Evolutionary conservation across 257 asterid genomes (phyloP), one percentile per base, ranked within the genome.

Genomic region (Lycium ferocissimum): DNA sequence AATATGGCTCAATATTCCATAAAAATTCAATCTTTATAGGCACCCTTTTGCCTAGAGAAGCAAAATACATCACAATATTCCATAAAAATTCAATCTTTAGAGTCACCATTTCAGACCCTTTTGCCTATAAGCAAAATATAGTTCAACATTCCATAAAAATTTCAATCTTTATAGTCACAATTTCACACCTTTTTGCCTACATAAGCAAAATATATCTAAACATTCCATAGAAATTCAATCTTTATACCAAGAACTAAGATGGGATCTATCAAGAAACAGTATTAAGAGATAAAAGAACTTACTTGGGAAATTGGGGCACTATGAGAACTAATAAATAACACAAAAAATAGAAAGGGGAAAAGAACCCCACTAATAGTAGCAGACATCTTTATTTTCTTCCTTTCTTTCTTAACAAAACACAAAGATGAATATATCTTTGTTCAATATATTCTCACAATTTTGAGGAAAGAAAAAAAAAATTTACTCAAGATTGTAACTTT

Each of bases 311-410:
- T 47, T 85, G 84, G 84, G 59, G 87, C 82, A 67, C 72, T 85
- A 70, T 78, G 89, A 84, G 85, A 82, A 84, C 82, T 79, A 66
- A 86, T 58, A 79, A 91, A 83, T 61, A 92, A 63, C 83, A 90
- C 83, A 86, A 94, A 59, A 69, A 89, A 86, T 73, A 91, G 7
- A 73, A 91, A 10, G 75, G 83, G 62, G 87, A 88, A 87, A 37
- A 90, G 79, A 86, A 85, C 89, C 92, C 91, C 89, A 83, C 89
- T 57, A 83, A 75, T 33, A 66, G 70, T 81, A 80, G 86, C 56
- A 87, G 90, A 89, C 98, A 94, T 93, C 11, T 22, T 57, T 14
- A 14, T 57, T 51, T 26, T 10, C 47, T 51, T 1, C 9, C 51
- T 37, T 18, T 38, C 33, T 12, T 33, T 47, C 33, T 18, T 65